Conservation (phyloP, 257 asterid species). For the Solanum arcanum region DNA sequence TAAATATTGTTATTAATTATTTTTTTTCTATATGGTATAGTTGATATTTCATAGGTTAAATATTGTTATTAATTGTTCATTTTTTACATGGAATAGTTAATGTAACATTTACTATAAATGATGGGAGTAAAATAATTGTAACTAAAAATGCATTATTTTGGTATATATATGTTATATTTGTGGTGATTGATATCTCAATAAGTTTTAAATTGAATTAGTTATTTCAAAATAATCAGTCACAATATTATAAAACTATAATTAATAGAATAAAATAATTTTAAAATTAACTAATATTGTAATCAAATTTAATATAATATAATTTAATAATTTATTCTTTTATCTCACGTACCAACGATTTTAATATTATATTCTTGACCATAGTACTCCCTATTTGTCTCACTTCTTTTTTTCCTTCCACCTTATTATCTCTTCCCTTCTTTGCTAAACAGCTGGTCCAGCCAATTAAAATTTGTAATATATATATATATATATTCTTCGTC, state of each 20-base stretch:
- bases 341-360: background rate
- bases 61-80: background rate
- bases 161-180: background rate
- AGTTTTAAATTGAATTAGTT: background rate
- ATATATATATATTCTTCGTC: too few relatives aligned
- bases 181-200: background rate
- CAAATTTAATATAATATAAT: background rate
- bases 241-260: background rate
- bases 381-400: conserved; percentile 9
- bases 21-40: too few relatives aligned
- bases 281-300: background rate
- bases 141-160: background rate
- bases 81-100: too few relatives aligned
- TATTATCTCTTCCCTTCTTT: background rate
- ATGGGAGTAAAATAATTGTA: background rate
- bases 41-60: too few relatives aligned
- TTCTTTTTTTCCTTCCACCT: conserved; percentile 11
- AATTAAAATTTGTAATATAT: background rate
- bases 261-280: background rate
- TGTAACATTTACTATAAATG: background rate
- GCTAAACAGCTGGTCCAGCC: background rate
- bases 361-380: background rate
- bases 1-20: background rate
- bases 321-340: background rate
- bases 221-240: background rate